Conservation (phyloP, 345 rosid genomes). For the Turnera subulata region DNA sequence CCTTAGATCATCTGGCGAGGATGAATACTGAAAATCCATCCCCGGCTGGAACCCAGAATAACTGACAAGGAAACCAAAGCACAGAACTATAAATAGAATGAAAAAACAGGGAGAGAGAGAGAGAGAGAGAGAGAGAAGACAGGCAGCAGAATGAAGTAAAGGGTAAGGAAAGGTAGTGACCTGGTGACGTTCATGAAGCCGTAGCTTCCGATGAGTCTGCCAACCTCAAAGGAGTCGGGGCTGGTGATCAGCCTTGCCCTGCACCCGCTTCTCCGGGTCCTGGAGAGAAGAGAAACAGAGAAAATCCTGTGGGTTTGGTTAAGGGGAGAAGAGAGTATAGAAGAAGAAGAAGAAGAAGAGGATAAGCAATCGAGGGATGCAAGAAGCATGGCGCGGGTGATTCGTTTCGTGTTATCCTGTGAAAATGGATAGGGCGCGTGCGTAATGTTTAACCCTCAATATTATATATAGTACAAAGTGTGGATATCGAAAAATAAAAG, state of each 20-base stretch:
- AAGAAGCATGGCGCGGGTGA: conserved; percentile 17
- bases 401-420: no score
- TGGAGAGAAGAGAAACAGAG: conserved; percentile 11
- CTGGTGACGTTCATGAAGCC: conserved; percentile 93
- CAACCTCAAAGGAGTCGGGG: conserved; percentile 85
- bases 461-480: no score
- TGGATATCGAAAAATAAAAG: no score
- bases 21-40: conserved; percentile 39
- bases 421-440: neutral
- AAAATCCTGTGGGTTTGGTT: conserved; percentile 3
- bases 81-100: neutral
- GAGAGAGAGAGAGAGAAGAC: no score
- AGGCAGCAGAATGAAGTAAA: neutral
- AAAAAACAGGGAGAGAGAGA: no score
- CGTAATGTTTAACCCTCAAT: no score
- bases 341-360: neutral
- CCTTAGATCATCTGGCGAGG: conserved; percentile 32
- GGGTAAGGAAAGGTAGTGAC: conserved; percentile 17
- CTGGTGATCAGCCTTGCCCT: conserved; percentile 57
- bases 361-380: conserved; percentile 17
- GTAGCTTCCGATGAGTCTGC: conserved; percentile 80
- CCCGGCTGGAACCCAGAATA: conserved; percentile 63
- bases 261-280: conserved; percentile 28
- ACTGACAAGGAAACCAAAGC: conserved; percentile 26
- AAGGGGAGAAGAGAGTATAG: conserved; percentile 7